phyloP scores from a whole-genome alignment of 1,139 yeast genomes.

The Lodderomyces theae region DNA sequence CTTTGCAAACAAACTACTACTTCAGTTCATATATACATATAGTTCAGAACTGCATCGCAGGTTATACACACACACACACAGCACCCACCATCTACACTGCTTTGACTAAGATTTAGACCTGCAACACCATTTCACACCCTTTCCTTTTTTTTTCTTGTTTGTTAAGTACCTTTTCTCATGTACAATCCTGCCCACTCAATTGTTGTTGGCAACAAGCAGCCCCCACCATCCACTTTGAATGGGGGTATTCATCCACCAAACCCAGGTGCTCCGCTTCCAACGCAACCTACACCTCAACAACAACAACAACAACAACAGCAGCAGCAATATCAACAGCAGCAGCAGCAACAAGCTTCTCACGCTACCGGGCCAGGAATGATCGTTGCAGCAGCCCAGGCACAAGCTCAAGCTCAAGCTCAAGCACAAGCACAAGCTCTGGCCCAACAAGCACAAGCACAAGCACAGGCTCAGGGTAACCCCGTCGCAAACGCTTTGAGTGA shows the following conservation, averaged over 20 bases:
- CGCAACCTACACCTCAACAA: constrained; percentile 5
- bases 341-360: constrained; percentile 6
- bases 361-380: constrained; percentile 14
- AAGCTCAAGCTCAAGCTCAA: constrained; percentile 11
- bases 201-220: constrained; percentile 15
- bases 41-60: too few relatives aligned
- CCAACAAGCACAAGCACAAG: constrained; percentile 4
- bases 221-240: constrained; percentile 11
- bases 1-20: too few relatives aligned
- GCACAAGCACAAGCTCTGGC: constrained; percentile 6
- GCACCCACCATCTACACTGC: too few relatives aligned
- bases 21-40: too few relatives aligned
- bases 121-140: too few relatives aligned
- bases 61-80: too few relatives aligned
- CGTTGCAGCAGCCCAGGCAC: constrained; percentile 14
- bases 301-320: constrained; percentile 6
- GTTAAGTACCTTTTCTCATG: constrained; percentile 11
- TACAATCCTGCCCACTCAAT: constrained; percentile 14
- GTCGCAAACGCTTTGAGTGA: constrained; percentile 37
- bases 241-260: constrained; percentile 13
- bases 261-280: constrained; percentile 6
- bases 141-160: too few relatives aligned
- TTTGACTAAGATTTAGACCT: too few relatives aligned
- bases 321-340: constrained; percentile 5
- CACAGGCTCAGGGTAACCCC: constrained; percentile 3